Conservation (phyloP, 1,284 basidiomycete genomes). For the Leccinum subspadiceum region DNA sequence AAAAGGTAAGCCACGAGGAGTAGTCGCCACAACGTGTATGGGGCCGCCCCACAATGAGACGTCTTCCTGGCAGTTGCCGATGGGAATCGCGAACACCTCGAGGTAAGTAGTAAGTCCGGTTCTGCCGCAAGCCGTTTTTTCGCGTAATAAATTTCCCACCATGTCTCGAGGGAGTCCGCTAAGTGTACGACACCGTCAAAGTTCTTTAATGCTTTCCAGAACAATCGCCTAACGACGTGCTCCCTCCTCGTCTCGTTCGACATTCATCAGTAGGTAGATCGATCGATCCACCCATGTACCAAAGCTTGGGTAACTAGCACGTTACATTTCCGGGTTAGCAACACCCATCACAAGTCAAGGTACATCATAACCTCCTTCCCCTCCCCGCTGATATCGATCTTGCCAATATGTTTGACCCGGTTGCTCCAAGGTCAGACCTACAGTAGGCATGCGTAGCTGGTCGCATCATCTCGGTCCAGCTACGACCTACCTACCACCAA, state of each 20-base stretch:
- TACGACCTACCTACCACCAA: background rate
- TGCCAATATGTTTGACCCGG: background rate
- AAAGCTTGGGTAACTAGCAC: too few species aligned
- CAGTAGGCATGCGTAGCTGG: background rate
- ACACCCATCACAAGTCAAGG: too few species aligned
- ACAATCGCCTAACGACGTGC: too few species aligned
- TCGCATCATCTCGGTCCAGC: background rate
- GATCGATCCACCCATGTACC: too few species aligned
- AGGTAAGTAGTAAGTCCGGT: background rate
- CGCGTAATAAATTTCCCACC: background rate
- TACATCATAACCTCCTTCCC: background rate
- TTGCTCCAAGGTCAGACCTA: background rate
- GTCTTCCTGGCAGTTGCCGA: background rate
- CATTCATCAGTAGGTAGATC: too few species aligned
- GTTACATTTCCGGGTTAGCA: too few species aligned
- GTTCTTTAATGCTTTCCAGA: too few species aligned
- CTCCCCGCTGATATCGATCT: background rate
- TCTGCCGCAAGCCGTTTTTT: background rate
- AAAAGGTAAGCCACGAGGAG: background rate
- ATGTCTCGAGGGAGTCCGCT: too few species aligned
- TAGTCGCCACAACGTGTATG: background rate
- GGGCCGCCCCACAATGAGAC: background rate
- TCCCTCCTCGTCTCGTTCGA: too few species aligned
- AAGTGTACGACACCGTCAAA: too few species aligned
- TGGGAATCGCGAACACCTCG: background rate